Percentiles rank a stretch among this genome's conserved stretches.
phyloP scores from a whole-genome alignment of 176 grass and related monocot genomes.

The Ananas comosus region DNA sequence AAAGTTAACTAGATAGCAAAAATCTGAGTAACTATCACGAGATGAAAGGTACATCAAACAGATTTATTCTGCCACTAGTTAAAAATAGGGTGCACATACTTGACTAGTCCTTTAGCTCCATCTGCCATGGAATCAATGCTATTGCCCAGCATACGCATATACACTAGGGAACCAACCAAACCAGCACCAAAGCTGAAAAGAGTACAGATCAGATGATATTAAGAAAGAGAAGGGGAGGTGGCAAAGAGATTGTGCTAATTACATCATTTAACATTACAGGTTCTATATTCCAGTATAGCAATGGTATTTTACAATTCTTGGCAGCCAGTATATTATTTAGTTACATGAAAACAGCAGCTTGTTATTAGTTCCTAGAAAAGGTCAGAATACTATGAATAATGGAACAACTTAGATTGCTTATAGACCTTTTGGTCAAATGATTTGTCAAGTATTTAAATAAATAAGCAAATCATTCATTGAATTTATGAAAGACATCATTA shows the following conservation, averaged over 20 bases:
- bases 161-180: slow-evolving; percentile 76
- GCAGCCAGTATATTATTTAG: neutral
- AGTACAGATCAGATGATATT: slow-evolving; percentile 2
- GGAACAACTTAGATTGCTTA: neutral
- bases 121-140: slow-evolving; percentile 85
- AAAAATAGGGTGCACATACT: slow-evolving; percentile 37
- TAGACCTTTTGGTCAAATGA: neutral
- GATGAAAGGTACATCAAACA: neutral
- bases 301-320: neutral
- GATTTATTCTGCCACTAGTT: neutral
- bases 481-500: neutral
- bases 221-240: neutral
- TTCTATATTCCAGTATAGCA: neutral
- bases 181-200: slow-evolving; percentile 74
- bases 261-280: neutral
- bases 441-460: neutral
- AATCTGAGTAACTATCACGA: neutral
- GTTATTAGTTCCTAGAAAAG: neutral
- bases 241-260: neutral
- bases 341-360: neutral
- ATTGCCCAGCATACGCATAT: slow-evolving; percentile 89
- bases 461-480: neutral
- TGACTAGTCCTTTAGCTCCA: slow-evolving; percentile 62
- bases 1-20: neutral
- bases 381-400: neutral